Evolutionary conservation across 176 grass and related monocot genomes (phyloP).

Genomic region (Musa troglodytarum): DNA sequence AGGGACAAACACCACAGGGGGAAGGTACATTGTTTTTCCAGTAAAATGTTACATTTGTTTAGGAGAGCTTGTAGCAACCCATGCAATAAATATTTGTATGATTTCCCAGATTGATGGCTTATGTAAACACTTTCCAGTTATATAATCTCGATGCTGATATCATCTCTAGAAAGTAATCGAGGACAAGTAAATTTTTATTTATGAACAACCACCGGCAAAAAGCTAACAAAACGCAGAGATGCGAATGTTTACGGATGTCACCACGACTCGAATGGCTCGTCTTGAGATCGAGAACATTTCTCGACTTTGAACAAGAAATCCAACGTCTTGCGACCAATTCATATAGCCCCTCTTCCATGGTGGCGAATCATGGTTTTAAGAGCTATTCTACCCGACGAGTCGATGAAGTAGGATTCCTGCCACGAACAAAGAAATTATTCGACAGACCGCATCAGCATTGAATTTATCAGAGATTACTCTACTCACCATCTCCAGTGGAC

Average conservation of each 20-base stretch:
- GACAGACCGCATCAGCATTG: not conserved
- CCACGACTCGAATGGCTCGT: no score
- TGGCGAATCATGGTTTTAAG: constrained; percentile 13
- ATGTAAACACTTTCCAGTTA: not conserved
- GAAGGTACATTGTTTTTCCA: not conserved
- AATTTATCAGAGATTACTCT: not conserved
- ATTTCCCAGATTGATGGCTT: constrained; percentile 16
- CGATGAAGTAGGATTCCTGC: constrained; percentile 32
- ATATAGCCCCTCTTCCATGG: constrained; percentile 27
- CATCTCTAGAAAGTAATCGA: no score
- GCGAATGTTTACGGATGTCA: no score
- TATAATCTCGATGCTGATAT: no score
- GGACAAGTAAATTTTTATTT: no score
- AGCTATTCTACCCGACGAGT: constrained; percentile 24
- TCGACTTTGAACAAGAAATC: no score
- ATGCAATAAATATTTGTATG: constrained; percentile 1
- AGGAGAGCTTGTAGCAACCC: not conserved
- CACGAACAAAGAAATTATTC: constrained; percentile 7
- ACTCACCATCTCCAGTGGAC: constrained; percentile 38
- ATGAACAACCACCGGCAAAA: no score
- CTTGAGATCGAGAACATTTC: no score
- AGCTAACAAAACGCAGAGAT: no score
- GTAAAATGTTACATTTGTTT: not conserved
- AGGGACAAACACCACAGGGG: not conserved
- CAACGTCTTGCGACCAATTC: not conserved